phyloP scores from a whole-genome alignment of 208 protist genomes.

The Acanthamoeba rhysodes region DNA sequence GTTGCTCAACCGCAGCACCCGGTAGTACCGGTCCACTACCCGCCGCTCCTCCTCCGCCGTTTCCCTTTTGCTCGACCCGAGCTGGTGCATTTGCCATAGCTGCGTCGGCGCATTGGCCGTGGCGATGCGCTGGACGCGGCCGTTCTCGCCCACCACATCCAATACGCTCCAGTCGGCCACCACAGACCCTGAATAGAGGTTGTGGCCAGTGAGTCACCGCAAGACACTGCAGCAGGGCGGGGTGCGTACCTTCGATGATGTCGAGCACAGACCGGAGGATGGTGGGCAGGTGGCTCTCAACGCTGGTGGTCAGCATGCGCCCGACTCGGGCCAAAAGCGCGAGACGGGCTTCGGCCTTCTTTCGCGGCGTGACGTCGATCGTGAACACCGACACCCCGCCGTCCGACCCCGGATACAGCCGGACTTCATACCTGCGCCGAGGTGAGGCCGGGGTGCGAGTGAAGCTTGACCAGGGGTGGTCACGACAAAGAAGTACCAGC shows the following conservation, averaged over 20 bases:
- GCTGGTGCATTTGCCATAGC: not conserved
- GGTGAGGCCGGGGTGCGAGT: not conserved
- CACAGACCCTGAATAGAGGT: not conserved
- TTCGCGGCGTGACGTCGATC: not conserved
- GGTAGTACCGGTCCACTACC: not conserved
- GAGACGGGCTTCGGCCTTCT: not conserved
- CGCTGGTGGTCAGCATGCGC: not conserved
- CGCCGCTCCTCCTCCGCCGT: not conserved
- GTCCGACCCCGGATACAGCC: not conserved
- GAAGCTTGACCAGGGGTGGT: too few species aligned
- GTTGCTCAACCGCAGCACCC: not conserved
- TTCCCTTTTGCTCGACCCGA: not conserved
- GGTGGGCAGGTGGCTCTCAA: not conserved
- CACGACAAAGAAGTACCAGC: too few species aligned
- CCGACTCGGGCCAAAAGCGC: not conserved
- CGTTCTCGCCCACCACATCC: constrained; percentile 4
- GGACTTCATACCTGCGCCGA: constrained; percentile 5
- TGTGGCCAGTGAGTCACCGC: not conserved
- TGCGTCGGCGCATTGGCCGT: not conserved
- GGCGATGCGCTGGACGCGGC: not conserved
- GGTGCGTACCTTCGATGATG: not conserved
- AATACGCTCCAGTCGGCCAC: constrained; percentile 32
- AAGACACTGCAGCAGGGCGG: too few species aligned
- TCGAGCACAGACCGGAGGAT: not conserved
- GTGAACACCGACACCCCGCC: not conserved